Conservation (phyloP, 148 eudicot species). For the Dysphania ambrosioides region DNA sequence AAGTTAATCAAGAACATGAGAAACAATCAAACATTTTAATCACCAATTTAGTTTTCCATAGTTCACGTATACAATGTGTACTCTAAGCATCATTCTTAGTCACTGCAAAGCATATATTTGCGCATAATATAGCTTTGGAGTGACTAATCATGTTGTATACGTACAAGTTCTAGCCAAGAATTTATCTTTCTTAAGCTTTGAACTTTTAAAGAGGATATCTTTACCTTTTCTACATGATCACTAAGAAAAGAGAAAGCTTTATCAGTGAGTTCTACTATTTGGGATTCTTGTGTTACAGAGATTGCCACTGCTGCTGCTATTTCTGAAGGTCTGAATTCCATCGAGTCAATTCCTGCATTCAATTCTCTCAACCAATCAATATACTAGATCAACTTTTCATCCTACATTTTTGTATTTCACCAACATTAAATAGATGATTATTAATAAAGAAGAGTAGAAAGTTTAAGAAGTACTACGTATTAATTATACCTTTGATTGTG, state of each 20-base stretch:
- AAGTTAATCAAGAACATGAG: background rate
- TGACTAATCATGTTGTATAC: background rate
- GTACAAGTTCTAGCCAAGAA: background rate
- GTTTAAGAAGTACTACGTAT: background rate
- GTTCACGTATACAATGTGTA: background rate
- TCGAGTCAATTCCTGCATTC: conserved; percentile 72
- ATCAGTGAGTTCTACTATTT: conserved; percentile 44
- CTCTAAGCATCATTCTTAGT: background rate
- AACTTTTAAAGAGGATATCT: background rate
- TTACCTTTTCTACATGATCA: conserved; percentile 63
- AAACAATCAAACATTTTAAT: background rate
- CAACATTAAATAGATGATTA: conserved; percentile 2
- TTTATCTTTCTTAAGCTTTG: background rate
- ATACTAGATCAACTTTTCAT: conserved; percentile 16
- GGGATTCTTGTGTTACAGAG: conserved; percentile 50
- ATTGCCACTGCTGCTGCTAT: conserved; percentile 93
- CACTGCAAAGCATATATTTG: too few relatives aligned
- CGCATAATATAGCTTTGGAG: background rate
- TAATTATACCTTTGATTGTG: conserved; percentile 47
- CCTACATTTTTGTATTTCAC: conserved; percentile 9
- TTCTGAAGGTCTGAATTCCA: conserved; percentile 91
- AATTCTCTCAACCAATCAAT: conserved; percentile 40
- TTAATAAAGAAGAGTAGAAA: background rate
- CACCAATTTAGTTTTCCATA: background rate
- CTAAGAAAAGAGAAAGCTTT: conserved; percentile 42